Evolutionary conservation across 1,284 basidiomycete species (phyloP).

Genomic region (Austroboletus novae-zelandiae): DNA sequence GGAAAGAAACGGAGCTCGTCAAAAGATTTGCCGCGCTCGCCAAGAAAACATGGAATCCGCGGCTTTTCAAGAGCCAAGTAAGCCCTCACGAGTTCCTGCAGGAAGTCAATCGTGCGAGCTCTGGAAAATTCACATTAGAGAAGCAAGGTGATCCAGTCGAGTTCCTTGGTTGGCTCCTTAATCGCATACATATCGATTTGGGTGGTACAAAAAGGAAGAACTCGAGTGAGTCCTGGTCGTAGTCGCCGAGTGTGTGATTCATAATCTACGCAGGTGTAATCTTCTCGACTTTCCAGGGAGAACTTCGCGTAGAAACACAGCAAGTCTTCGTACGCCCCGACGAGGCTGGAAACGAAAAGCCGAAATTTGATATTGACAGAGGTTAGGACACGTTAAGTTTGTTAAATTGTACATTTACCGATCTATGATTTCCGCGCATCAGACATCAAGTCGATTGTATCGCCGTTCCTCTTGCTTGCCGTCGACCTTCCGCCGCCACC

Average conservation of each 20-base stretch:
- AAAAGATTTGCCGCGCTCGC: constrained; percentile 83
- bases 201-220: constrained; percentile 85
- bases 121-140: constrained; percentile 88
- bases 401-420: constrained; percentile 5
- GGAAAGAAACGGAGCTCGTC: constrained; percentile 83
- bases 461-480: constrained; percentile 94
- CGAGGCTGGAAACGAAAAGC: constrained; percentile 67
- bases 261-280: constrained; percentile 65
- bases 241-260: constrained; percentile 13
- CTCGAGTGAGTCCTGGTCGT: constrained; percentile 61
- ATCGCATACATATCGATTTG: constrained; percentile 88
- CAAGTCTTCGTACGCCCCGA: constrained; percentile 86
- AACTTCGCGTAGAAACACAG: constrained; percentile 91
- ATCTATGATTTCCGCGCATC: constrained; percentile 18
- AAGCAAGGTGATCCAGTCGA: constrained; percentile 96
- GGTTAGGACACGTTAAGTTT: constrained; percentile 46
- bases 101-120: constrained; percentile 87
- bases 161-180: constrained; percentile 95
- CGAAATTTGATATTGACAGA: constrained; percentile 88
- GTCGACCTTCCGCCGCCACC: constrained; percentile 96
- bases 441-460: constrained; percentile 86
- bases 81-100: constrained; percentile 98
- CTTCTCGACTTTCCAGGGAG: constrained; percentile 92
- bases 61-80: constrained; percentile 96
- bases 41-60: constrained; percentile 94